These are phyloP conservation scores for Trifolium dubium DNA, from an alignment of 306 rosid genomes.

Conservation along the genomic window DNA sequence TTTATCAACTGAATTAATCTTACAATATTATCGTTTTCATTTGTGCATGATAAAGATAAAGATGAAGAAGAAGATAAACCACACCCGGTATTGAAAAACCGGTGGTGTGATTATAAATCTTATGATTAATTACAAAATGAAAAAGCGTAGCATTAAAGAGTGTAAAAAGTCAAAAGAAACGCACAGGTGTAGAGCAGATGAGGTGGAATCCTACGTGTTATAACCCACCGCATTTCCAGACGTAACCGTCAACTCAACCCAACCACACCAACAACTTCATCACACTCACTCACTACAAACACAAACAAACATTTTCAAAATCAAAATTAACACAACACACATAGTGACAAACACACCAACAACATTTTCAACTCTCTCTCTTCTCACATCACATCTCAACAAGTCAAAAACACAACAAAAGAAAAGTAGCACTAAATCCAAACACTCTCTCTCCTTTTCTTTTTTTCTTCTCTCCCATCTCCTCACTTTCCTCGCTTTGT, in stretches of 20 bases:
- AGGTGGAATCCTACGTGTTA: conserved; percentile 38
- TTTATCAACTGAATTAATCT: no score
- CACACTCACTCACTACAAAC: conserved; percentile 22
- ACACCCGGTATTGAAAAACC: background rate
- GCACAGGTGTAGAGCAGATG: background rate
- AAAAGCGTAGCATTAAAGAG: background rate
- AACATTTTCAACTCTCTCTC: conserved; percentile 32
- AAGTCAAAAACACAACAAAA: background rate
- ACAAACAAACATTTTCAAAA: background rate
- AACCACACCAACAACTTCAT: conserved; percentile 20
- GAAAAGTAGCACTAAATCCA: no score
- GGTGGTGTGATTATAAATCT: background rate
- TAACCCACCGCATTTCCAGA: conserved; percentile 26
- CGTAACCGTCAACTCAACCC: conserved; percentile 46
- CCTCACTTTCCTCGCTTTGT: conserved; percentile 40
- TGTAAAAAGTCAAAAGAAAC: conserved; percentile 17
- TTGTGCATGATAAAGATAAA: no score
- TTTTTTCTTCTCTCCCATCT: conserved; percentile 32
- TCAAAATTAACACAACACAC: conserved; percentile 6
- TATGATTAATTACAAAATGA: background rate
- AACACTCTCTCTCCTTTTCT: background rate
- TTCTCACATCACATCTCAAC: background rate
- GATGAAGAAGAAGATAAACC: no score
- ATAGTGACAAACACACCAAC: conserved; percentile 35
- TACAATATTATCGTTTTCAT: no score